Evolutionary conservation across 2,329 filamentous ascomycete species (phyloP), one percentile per base, ranked within the genome.

Genomic region (Penicillium sp.): DNA sequence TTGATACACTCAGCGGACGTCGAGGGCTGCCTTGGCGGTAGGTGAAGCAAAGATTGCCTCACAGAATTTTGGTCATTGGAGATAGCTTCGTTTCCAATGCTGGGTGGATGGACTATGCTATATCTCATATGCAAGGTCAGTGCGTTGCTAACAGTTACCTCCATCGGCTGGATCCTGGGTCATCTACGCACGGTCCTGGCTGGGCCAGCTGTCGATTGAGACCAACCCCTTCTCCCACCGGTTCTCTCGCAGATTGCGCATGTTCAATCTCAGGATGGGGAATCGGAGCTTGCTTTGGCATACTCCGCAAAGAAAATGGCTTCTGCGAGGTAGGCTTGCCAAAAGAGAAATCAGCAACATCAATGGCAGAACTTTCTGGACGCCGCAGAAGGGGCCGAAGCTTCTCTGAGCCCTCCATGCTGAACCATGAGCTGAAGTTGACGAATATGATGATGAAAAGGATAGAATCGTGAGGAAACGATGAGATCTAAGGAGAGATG

Each of bases 271-370:
- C 10, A 23, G 42, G 7, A 14, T 34, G 18, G 3, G 29, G 45
- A 8, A 53, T 30, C 3, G 50, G 26, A 13, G 44, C 9, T 13
- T 55, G 52, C 18, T 55, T 65, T 23, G 48, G n/a, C 7, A 58
- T 27, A 8, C 50, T 40, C 39, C 60, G 60, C 13, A 68, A 57
- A 0, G 65, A 63, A 35, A 69, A 69, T 0, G 47, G 50, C 30
- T 61, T 60, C 39, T 61, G 57, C 29, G 58, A 61, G 18, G 50
- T 59, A 23, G 70, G 72, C 47, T 66, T 72, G 14, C 67, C 58
- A 53, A 74, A 75, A 6, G 65, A 68, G 51, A 75, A 73, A 1
- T 58, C 59, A 8, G 61, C 35, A 16, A 60, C 42, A 40, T 74
- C 66, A 23, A 70, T 54, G 1, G 61, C 65, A 7, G 67, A 67